Conservation (phyloP, 225 moss, liverwort and hornwort genomes). For the Takakia lepidozioides region DNA sequence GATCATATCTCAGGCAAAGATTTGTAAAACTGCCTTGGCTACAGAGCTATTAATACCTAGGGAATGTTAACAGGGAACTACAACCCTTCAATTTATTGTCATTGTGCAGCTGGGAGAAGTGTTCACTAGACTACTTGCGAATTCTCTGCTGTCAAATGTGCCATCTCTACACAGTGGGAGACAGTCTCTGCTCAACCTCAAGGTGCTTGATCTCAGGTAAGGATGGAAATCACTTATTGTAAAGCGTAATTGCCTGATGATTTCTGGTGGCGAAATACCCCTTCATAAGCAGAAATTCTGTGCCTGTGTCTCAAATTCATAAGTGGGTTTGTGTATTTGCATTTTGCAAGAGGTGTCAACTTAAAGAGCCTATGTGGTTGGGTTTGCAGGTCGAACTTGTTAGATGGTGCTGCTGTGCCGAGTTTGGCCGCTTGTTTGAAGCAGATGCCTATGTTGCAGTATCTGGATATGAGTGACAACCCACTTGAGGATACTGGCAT, state of each 20-base stretch:
- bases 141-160: slow-evolving; percentile 11
- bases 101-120: slow-evolving; percentile 34
- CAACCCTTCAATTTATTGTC: background rate
- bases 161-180: slow-evolving; percentile 7
- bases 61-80: no score
- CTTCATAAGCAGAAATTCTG: no score
- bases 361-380: background rate
- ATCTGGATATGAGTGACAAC: slow-evolving; percentile 36
- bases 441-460: slow-evolving; percentile 27
- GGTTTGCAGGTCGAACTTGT: slow-evolving; percentile 19
- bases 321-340: no score
- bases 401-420: slow-evolving; percentile 27
- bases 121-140: slow-evolving; percentile 24
- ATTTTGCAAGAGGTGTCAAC: background rate
- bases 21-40: no score
- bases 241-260: no score
- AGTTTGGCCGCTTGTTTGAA: slow-evolving; percentile 26
- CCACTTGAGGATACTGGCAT: slow-evolving; percentile 39
- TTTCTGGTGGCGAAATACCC: no score
- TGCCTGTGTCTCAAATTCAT: no score
- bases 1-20: no score
- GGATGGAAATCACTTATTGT: no score
- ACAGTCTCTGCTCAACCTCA: slow-evolving; percentile 21
- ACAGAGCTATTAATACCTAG: no score
- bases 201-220: slow-evolving; percentile 31